Conservation (phyloP, 176 grass and related monocot species). For the Oryza punctata region DNA sequence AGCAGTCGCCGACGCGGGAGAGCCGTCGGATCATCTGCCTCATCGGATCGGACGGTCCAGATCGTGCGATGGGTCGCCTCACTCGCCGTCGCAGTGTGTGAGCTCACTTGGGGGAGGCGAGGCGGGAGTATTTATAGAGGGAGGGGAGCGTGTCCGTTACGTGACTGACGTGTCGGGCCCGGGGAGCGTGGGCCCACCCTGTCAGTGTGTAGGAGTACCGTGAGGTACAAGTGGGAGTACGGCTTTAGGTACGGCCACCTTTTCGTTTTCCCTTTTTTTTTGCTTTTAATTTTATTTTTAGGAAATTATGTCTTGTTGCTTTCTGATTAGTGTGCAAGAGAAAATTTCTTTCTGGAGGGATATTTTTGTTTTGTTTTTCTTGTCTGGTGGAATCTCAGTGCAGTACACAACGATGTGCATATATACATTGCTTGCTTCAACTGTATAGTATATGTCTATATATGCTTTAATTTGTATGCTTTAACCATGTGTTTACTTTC, state of each 20-base stretch:
- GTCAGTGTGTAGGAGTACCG: conserved; percentile 8
- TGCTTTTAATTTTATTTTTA: background rate
- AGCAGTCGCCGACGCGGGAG: conserved; percentile 61
- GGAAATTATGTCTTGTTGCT: background rate
- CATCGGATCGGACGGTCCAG: conserved; percentile 27
- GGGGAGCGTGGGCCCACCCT: background rate
- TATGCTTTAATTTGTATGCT: background rate
- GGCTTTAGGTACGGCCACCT: conserved; percentile 55
- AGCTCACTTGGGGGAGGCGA: too few relatives aligned
- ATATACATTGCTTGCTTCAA: background rate
- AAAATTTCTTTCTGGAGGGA: background rate
- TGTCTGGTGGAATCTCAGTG: conserved; percentile 2
- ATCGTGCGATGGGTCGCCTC: background rate
- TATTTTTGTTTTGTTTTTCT: background rate
- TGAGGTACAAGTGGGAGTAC: conserved; percentile 58
- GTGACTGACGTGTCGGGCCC: background rate
- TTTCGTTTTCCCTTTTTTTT: conserved; percentile 13
- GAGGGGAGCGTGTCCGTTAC: background rate
- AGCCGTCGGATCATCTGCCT: conserved; percentile 70
- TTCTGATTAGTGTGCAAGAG: background rate
- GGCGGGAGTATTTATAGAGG: conserved; percentile 31
- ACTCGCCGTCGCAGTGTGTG: background rate
- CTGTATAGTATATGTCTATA: background rate
- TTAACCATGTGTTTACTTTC: background rate
- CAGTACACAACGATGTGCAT: background rate